phyloP scores from a whole-genome alignment of 352 stramenopile genomes.

The Globisporangium cylindrosporum region DNA sequence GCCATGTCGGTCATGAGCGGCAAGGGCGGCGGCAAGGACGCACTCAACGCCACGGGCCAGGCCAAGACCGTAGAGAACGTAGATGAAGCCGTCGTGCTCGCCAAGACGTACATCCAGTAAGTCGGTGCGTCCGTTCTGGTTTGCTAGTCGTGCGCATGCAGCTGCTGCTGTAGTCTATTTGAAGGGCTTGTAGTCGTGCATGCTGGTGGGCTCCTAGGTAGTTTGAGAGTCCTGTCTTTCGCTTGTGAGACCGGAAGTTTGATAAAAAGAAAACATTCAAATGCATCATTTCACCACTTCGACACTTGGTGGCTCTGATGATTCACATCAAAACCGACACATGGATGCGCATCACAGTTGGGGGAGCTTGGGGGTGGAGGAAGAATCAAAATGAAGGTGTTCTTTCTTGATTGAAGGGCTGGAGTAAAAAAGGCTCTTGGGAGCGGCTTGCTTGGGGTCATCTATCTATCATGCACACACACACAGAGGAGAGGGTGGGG shows the following conservation, averaged over 20 bases:
- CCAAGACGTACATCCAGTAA: constrained; percentile 55
- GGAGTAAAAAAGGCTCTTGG: background rate
- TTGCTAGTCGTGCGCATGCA: background rate
- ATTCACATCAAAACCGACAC: too few relatives aligned
- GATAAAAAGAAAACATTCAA: background rate
- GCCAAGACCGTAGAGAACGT: constrained; percentile 76
- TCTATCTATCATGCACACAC: constrained; percentile 4
- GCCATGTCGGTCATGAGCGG: constrained; percentile 90
- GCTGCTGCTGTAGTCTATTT: background rate
- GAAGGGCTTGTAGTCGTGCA: background rate
- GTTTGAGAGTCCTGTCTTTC: background rate
- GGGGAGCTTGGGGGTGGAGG: background rate
- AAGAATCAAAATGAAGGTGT: background rate
- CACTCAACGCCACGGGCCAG: constrained; percentile 69
- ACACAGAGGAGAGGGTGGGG: background rate
- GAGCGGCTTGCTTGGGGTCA: background rate
- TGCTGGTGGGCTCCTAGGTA: background rate
- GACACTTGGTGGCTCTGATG: background rate
- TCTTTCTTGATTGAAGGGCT: background rate
- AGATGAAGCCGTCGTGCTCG: constrained; percentile 61
- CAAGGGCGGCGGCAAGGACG: constrained; percentile 94
- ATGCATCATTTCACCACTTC: background rate
- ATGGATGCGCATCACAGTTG: too few relatives aligned
- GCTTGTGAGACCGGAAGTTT: background rate
- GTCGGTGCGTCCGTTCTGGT: too few relatives aligned